Percentiles rank a stretch among this genome's conserved stretches.
Conservation (phyloP, 2,329 filamentous ascomycete genomes). For the Penicillium occitanis region DNA sequence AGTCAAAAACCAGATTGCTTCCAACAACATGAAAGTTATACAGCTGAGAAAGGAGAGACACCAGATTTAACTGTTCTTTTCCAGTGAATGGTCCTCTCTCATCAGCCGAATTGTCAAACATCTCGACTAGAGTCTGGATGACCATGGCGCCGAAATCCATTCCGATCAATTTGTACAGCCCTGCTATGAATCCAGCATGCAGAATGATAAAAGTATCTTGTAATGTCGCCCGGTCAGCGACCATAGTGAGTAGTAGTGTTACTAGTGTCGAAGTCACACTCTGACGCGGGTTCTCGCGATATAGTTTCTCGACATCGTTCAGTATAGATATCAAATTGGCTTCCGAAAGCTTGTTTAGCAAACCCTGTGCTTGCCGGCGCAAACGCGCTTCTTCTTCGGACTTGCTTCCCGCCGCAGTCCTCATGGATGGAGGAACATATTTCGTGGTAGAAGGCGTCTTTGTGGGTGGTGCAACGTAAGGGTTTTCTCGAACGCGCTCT, state of each 20-base stretch:
- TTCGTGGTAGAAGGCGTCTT: slow-evolving; percentile 53
- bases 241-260: slow-evolving; percentile 72
- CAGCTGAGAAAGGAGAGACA: slow-evolving; percentile 79
- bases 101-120: slow-evolving; percentile 68
- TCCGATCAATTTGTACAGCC: slow-evolving; percentile 82
- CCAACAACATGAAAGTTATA: slow-evolving; percentile 91
- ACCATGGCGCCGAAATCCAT: slow-evolving; percentile 87
- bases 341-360: slow-evolving; percentile 90
- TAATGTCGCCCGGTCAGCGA: slow-evolving; percentile 74
- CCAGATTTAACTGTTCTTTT: slow-evolving; percentile 72
- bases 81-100: slow-evolving; percentile 40
- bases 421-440: slow-evolving; percentile 86
- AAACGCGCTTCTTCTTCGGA: slow-evolving; percentile 68
- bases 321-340: slow-evolving; percentile 84
- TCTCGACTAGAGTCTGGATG: slow-evolving; percentile 72
- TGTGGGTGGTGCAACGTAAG: slow-evolving; percentile 72
- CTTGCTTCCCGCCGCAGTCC: slow-evolving; percentile 61
- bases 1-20: slow-evolving; percentile 83
- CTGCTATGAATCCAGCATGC: slow-evolving; percentile 83
- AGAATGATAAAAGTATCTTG: slow-evolving; percentile 89
- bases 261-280: slow-evolving; percentile 80
- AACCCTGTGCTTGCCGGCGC: slow-evolving; percentile 77
- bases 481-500: slow-evolving; percentile 69
- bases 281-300: slow-evolving; percentile 79
- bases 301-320: slow-evolving; percentile 77